Base-by-base conservation (phyloP, 75 land plant genomes). In the Cryptomeria japonica region DNA sequence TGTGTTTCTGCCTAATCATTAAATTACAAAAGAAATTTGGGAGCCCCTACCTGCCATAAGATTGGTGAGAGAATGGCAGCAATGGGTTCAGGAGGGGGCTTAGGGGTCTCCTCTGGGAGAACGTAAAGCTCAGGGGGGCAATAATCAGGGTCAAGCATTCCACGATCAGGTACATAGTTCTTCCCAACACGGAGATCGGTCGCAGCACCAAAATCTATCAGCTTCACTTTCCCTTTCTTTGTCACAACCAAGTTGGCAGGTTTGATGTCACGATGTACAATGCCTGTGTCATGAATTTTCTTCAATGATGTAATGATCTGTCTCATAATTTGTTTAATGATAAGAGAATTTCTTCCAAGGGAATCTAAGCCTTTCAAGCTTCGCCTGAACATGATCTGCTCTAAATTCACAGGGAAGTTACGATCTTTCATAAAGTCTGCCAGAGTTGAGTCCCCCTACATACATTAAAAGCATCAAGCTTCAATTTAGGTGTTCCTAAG, bases 141-240 rank as follows among this genome's bases (percentile, higher is more conserved):
- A 86, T 96, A 98, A 73, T 98, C 99, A n/a, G 99, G 99, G 88
- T 98, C 99, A 38, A 98, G 96, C 92, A 98, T 89, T 12, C 93
- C 94, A 31, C 93, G 93, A 85, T 97, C 92, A 1, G 99, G 99
- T 36, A 94, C 91, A 90, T 92, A 98, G 80, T 98, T 97, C 86
- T 98, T 98, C 38, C 99, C 99, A 58, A 98, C 96, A 25, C 99
- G 95, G 39, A 98, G 95, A 86, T 98, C 99, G 18, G 99, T 93
- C n/a, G 99, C 99, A 42, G 99, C 99, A n/a, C 99, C 99, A 92
- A 98, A 98, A 85, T 98, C 99, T 58, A 98, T 97, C 55, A 98
- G 93, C 89, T 98, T 98, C 73, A 98, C 91, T 89, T 93, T 92
- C 22, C 99, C 99, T 80, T 89, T 93, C 86, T 90, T 95, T 79